phyloP scores from a whole-genome alignment of 2,329 filamentous ascomycete genomes.

The Fusarium graminum region DNA sequence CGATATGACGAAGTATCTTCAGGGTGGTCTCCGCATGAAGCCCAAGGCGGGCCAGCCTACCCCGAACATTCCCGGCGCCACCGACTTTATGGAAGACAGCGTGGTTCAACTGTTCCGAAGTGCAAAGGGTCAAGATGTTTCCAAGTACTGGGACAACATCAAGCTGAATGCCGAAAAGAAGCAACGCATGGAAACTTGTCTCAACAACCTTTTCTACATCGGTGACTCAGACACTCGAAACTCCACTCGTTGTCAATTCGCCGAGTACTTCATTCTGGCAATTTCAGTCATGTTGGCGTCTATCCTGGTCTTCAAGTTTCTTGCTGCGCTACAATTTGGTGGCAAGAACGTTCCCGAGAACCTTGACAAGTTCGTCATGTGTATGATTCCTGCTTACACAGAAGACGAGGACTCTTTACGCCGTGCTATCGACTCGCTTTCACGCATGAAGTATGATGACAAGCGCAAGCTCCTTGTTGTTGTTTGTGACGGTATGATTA shows the following conservation, averaged over 20 bases:
- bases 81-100: conserved; percentile 83
- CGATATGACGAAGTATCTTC: conserved; percentile 86
- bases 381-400: conserved; percentile 96
- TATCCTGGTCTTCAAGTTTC: conserved; percentile 95
- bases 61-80: conserved; percentile 64
- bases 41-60: conserved; percentile 66
- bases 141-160: conserved; percentile 83
- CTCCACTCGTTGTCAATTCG: conserved; percentile 86
- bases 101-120: conserved; percentile 83
- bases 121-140: conserved; percentile 82
- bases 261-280: conserved; percentile 88
- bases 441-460: conserved; percentile 96
- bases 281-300: conserved; percentile 83
- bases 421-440: conserved; percentile 95
- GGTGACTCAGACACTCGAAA: conserved; percentile 92
- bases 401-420: conserved; percentile 98
- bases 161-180: conserved; percentile 68
- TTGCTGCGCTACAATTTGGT: conserved; percentile 94
- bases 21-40: conserved; percentile 76
- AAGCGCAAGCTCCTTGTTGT: conserved; percentile 96
- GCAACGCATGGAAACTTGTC: conserved; percentile 80
- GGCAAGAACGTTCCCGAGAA: conserved; percentile 93
- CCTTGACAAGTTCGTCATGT: conserved; percentile 98
- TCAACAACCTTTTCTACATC: conserved; percentile 95
- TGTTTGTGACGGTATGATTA: conserved; percentile 99